Percentiles rank a stretch among this genome's conserved stretches.
Evolutionary conservation across 1,139 yeast species (phyloP).

Genomic region (Trichomonascaceae sp.): DNA sequence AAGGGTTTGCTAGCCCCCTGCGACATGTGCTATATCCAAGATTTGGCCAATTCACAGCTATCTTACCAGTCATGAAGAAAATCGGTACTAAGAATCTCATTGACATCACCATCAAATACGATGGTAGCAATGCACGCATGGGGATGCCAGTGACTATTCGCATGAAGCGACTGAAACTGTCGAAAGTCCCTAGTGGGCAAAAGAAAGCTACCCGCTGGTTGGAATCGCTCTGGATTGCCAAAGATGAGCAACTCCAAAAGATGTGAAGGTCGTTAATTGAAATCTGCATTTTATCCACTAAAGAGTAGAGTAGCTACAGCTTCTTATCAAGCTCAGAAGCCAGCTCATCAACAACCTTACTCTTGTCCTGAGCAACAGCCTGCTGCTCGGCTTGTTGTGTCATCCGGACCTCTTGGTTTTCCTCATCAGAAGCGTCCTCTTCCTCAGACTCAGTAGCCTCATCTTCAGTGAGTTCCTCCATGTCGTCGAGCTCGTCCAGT

Average conservation of each 20-base stretch:
- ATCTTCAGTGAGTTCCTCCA: conserved; percentile 81
- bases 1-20: conserved; percentile 30
- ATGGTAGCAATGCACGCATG: conserved; percentile 7
- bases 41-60: conserved; percentile 22
- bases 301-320: conserved; percentile 2
- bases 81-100: conserved; percentile 24
- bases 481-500: conserved; percentile 82
- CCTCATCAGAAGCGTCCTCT: conserved; percentile 48
- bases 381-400: no score
- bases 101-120: conserved; percentile 41
- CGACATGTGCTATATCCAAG: conserved; percentile 37
- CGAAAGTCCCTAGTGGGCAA: conserved; percentile 13
- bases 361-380: conserved; percentile 27
- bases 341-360: conserved; percentile 41
- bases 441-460: conserved; percentile 68
- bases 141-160: conserved; percentile 1
- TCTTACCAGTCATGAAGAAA: conserved; percentile 17
- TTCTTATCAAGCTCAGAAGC: conserved; percentile 43
- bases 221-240: conserved; percentile 2
- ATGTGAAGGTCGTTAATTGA: conserved; percentile 1
- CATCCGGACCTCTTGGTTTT: conserved; percentile 25
- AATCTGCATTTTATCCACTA: conserved; percentile 1
- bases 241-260: conserved; percentile 1
- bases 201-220: conserved; percentile 23
- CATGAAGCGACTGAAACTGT: conserved; percentile 10